Conservation (phyloP, 352 stramenopile genomes). For the Pythium coloratum region DNA sequence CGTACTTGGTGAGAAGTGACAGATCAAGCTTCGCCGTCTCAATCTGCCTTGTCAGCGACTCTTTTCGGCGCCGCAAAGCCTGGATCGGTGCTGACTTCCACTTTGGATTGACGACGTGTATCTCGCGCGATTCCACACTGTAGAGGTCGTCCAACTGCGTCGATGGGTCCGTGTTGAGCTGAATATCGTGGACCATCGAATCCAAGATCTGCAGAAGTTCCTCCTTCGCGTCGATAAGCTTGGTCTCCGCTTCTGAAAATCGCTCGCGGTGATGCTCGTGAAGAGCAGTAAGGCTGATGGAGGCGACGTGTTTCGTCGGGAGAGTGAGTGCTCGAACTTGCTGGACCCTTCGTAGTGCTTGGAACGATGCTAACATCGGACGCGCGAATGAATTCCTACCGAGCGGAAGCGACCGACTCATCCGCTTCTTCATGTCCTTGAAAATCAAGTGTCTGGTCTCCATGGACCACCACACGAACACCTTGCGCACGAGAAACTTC, state of each 20-base stretch:
- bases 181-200: slow-evolving; percentile 50
- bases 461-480: slow-evolving; percentile 51
- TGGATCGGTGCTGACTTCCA: slow-evolving; percentile 68
- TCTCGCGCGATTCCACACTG: slow-evolving; percentile 34
- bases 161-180: slow-evolving; percentile 37
- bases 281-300: slow-evolving; percentile 36
- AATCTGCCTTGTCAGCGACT: slow-evolving; percentile 36
- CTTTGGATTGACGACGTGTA: slow-evolving; percentile 51
- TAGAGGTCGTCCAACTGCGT: slow-evolving; percentile 58
- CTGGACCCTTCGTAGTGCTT: slow-evolving; percentile 43
- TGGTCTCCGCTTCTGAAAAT: slow-evolving; percentile 43
- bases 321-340: slow-evolving; percentile 41
- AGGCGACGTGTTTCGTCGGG: slow-evolving; percentile 29
- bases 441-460: slow-evolving; percentile 45
- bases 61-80: slow-evolving; percentile 38
- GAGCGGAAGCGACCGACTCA: slow-evolving; percentile 39
- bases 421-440: slow-evolving; percentile 34
- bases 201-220: slow-evolving; percentile 50
- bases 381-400: slow-evolving; percentile 39
- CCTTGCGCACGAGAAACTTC: slow-evolving; percentile 61
- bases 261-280: slow-evolving; percentile 52
- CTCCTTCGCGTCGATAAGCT: slow-evolving; percentile 68
- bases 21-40: slow-evolving; percentile 49
- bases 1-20: slow-evolving; percentile 44
- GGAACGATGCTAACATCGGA: slow-evolving; percentile 43